phyloP scores from a whole-genome alignment of 345 rosid species.

The Salix brachista region DNA sequence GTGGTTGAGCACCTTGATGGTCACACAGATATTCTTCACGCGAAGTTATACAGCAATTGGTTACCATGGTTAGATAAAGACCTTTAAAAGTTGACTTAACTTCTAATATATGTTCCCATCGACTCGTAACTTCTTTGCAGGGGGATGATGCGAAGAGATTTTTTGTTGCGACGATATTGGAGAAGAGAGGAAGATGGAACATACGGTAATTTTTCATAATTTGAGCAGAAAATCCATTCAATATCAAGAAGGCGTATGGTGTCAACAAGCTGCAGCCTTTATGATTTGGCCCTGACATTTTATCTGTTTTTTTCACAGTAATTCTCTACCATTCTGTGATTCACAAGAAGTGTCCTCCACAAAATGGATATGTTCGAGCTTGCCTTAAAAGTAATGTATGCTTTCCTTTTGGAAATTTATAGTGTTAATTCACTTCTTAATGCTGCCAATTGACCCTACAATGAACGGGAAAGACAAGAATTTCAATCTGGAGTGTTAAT shows the following conservation, averaged over 20 bases:
- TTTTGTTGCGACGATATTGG: slow-evolving; percentile 82
- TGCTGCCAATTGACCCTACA: slow-evolving; percentile 1
- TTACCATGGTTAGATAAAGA: slow-evolving; percentile 56
- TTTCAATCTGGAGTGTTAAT: background rate
- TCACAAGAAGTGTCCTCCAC: slow-evolving; percentile 71
- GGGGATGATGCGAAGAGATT: slow-evolving; percentile 80
- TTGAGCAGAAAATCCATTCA: background rate
- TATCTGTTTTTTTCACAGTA: slow-evolving; percentile 45
- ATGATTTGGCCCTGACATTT: background rate
- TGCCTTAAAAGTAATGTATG: slow-evolving; percentile 75
- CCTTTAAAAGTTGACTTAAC: background rate
- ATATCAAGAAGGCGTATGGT: background rate
- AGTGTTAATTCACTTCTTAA: background rate
- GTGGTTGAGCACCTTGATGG: slow-evolving; percentile 92
- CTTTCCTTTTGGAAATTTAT: slow-evolving; percentile 26
- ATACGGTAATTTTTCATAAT: slow-evolving; percentile 45
- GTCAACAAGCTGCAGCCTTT: background rate
- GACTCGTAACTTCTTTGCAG: slow-evolving; percentile 26
- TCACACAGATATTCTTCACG: slow-evolving; percentile 76
- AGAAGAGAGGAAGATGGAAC: slow-evolving; percentile 97
- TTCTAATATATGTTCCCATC: background rate
- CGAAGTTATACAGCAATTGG: slow-evolving; percentile 68
- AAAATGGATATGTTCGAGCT: slow-evolving; percentile 80
- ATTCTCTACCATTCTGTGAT: slow-evolving; percentile 80
- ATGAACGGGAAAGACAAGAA: background rate